Percentiles rank a stretch among this genome's conserved stretches.
Evolutionary conservation across 2,329 filamentous ascomycete genomes (phyloP).

Genomic region (Scytalidium sp.): DNA sequence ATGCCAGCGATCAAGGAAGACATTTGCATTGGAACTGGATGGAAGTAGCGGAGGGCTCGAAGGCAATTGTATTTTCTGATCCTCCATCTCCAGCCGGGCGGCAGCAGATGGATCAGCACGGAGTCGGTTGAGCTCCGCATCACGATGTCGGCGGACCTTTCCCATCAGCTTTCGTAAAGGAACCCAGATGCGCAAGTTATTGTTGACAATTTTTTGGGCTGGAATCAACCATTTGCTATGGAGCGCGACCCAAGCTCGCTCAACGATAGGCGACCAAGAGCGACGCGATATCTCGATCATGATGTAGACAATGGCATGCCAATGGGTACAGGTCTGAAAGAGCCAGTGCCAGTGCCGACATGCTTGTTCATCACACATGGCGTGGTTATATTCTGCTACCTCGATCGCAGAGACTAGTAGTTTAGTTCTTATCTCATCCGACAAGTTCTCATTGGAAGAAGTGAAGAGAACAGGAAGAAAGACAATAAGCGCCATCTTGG

Average conservation of each 20-base stretch:
- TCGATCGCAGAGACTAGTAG: slow-evolving; percentile 51
- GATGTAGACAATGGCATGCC: slow-evolving; percentile 36
- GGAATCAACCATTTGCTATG: slow-evolving; percentile 22
- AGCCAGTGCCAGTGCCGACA: slow-evolving; percentile 39
- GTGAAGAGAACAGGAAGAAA: slow-evolving; percentile 50
- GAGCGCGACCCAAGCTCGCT: slow-evolving; percentile 34
- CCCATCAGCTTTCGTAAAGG: slow-evolving; percentile 56
- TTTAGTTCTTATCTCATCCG: slow-evolving; percentile 37
- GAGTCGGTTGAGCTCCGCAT: slow-evolving; percentile 28
- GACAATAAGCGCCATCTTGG: slow-evolving; percentile 52
- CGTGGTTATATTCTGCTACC: slow-evolving; percentile 53
- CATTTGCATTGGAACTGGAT: slow-evolving; percentile 11
- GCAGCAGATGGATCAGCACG: slow-evolving; percentile 23
- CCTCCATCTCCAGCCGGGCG: slow-evolving; percentile 16
- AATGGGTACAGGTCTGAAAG: slow-evolving; percentile 36
- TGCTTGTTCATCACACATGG: slow-evolving; percentile 47
- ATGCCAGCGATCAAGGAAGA: slow-evolving; percentile 28
- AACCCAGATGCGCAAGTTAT: slow-evolving; percentile 56
- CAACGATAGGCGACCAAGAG: slow-evolving; percentile 30
- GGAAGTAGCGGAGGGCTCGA: slow-evolving; percentile 26
- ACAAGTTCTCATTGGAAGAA: slow-evolving; percentile 31
- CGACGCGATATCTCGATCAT: slow-evolving; percentile 31
- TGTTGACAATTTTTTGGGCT: slow-evolving; percentile 23
- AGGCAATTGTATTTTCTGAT: slow-evolving; percentile 18
- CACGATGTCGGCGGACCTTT: slow-evolving; percentile 48